Base-by-base conservation (phyloP, 2,329 filamentous ascomycete species). In the Endothia cerciana region DNA sequence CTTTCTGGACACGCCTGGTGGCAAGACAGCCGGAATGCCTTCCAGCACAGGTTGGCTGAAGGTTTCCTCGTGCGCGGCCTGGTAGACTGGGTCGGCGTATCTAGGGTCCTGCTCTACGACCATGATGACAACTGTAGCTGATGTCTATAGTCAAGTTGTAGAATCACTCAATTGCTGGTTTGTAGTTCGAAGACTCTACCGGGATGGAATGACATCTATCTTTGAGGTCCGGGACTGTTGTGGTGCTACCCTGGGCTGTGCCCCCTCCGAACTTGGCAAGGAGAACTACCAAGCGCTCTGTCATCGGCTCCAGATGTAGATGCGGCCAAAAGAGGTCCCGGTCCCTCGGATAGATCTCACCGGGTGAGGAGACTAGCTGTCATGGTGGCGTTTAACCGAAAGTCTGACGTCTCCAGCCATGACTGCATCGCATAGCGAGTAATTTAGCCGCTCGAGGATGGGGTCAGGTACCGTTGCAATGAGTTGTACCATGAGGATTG, bases 31-130 rank as follows among this genome's bases (percentile, higher is more conserved):
- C 40, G 76, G 72, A 17, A 82, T 73, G 0, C 74, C 75, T 7
- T 70, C 69, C 0, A 75, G 77, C 8, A 81, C 74, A 5, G 77
- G 77, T 36, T 77, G 74, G 33, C 77, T 76, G 71, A 80, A 82
- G 17, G 79, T 76, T 6, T 72, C 74, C 56, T 75, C 74, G 68
- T 82, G 80, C 1, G 78, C 79, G 2, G 72, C 71, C 69, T 82
- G 78, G 67, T 81, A 82, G 55, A 78, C 72, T 8, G 75, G 70
- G 63, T 82, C 75, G 30, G 71, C 69, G 67, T 82, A 82, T 59
- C 65, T 60, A 0, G 65, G 43, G 7, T 30, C 58, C 41, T 59
- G 53, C 25, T 58, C 53, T 41, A 58, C 47, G 40, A 41, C 47
- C 65, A 67, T 67, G 22, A 11, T 67, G 45, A 28, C 7, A 11